Base-by-base conservation (phyloP, 2,329 filamentous ascomycete species). In the Exophiala xenobiotica region DNA sequence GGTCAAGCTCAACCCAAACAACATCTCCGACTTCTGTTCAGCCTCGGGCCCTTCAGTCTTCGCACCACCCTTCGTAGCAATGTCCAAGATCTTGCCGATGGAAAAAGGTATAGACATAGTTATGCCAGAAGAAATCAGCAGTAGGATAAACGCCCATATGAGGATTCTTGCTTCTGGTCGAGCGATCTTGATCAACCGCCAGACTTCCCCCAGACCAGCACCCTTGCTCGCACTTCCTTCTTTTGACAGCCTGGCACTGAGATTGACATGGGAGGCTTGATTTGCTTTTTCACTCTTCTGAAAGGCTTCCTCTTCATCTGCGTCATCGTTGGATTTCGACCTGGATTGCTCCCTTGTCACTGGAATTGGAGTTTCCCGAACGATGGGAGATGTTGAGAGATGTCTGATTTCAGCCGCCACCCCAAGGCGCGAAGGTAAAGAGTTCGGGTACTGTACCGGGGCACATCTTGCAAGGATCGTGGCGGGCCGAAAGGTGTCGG, bases 51-150 rank as follows among this genome's bases (percentile, higher is more conserved):
- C 54, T 19, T 58, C 51, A n/a, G 59, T 51, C 31, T 62, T 58
- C 16, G 77, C 75, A 6, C 81, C 75, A 33, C 81, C 78, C 64
- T 90, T 87, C 7, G 90, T 95, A 6, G 92, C 90, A 46, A 93
- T 82, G 70, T 99, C 93, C 68, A 99, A 76, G 56, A 99, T 95
- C 67, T 91, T 92, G 50, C 93, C 93, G 59, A 99, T 95, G 0
- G 91, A 95, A 67, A 96, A 96, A 1, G 93, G 93, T 53, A 99
- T 88, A 2, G 90, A 91, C 87, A 99, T 95, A 51, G 91, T 95
- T 61, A 99, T 90, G 45, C 84, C 81, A 3, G 92, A 97, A 12
- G 92, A 96, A 56, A 96, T 78, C 52, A 99, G 78, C 44, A 99
- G 78, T 66, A 96, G 87, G 49, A 87, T 68, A 67, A 97, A 92